Base-by-base conservation (phyloP, 2,329 filamentous ascomycete genomes). In the Ilyonectria mors-panacis region DNA sequence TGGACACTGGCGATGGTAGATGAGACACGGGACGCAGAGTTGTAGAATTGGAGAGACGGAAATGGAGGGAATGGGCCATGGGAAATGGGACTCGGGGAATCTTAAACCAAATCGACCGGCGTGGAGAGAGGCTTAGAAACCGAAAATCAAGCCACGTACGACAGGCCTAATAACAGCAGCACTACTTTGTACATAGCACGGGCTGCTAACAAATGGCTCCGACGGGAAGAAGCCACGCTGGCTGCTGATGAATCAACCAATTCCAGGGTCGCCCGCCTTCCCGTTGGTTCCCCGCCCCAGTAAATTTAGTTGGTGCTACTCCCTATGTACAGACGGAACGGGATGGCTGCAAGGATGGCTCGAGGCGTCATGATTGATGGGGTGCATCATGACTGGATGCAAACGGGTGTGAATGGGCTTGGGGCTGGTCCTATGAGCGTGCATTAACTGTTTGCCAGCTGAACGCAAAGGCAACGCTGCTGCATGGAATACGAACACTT, bases 161-260 rank as follows among this genome's bases (percentile, higher is more conserved):
- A 39, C 28, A 33, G 9, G 8, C 47, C 26, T 4, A 10, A 48
- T 17, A 48, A 17, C 2, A 28, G 21, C 35, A 47, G 23, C 21
- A 28, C 23, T 28, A 28, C 47, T 15, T 6, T 15, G 37, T 26
- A n/a, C 21, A 21, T 50, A 5, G 21, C 26, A 47, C 47, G 26
- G 23, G 23, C 10, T 35, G 47, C 47, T 33, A 51, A 33, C 28
- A 26, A 26, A 26, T 39, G 35, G 17, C 17, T 17, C 13, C 12
- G 35, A 28, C 47, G 28, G 23, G 39, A 76, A 76, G 71, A 76
- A 72, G 74, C 67, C 74, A 76, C 74, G 74, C 73, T 76, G 73
- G 66, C 73, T 69, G 66, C 58, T 68, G 56, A 53, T 57, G 53
- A 39, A 61, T 54, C 44, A 45, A 50, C 23, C 35, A 42, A 33